These are phyloP conservation scores for Ceratocystis colombiana DNA, from an alignment of 2,329 filamentous ascomycete genomes.

Conservation along the genomic window DNA sequence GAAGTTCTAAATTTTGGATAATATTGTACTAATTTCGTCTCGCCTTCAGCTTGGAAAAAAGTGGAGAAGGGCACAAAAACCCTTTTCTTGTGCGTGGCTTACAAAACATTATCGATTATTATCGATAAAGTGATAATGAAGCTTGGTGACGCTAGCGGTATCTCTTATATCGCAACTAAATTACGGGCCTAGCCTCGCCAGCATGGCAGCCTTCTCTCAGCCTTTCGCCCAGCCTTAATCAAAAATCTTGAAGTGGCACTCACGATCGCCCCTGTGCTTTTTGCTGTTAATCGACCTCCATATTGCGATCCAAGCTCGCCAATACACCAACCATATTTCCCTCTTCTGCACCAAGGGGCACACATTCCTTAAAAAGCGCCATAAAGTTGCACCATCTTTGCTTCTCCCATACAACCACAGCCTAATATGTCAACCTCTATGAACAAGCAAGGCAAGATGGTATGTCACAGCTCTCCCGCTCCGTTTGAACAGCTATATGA, in stretches of 20 bases:
- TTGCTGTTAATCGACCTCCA: conserved; percentile 10
- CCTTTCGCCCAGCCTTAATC: conserved; percentile 24
- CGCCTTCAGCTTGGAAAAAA: conserved; percentile 18
- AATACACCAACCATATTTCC: not conserved
- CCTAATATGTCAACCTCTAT: conserved; percentile 42
- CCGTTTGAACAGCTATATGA: conserved; percentile 21
- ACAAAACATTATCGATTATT: not conserved
- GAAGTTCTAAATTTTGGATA: not conserved
- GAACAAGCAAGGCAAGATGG: conserved; percentile 99
- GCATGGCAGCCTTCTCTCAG: conserved; percentile 24
- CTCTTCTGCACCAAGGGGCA: conserved; percentile 1
- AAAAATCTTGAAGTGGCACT: conserved; percentile 25
- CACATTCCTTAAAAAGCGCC: not conserved
- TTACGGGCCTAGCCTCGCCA: conserved; percentile 21
- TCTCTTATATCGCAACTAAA: not conserved
- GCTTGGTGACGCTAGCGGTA: not conserved
- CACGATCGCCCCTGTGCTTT: conserved; percentile 18
- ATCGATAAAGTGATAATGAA: conserved; percentile 19
- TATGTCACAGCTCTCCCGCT: conserved; percentile 44
- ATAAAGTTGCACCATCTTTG: not conserved
- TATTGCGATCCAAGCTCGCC: conserved; percentile 9
- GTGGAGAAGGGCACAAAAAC: conserved; percentile 25
- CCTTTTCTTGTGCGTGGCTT: conserved; percentile 21
- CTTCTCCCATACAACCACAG: conserved; percentile 6
- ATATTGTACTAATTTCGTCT: conserved; percentile 19